Conservation (phyloP, 805 yeast species). For the Kluyveromyces starmeri region DNA sequence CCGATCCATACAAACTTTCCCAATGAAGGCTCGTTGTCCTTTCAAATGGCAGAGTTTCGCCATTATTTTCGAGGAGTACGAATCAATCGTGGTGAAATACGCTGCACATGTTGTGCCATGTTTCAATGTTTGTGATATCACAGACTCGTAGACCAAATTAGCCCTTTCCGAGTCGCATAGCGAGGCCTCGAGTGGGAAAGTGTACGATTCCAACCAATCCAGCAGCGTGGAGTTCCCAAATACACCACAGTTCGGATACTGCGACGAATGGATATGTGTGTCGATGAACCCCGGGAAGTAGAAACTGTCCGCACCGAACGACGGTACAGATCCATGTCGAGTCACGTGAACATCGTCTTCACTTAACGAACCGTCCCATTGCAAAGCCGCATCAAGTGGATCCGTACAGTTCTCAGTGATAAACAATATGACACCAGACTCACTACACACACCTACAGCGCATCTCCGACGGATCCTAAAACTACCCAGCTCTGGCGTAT, state of each 20-base stretch:
- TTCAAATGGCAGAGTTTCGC: constrained; percentile 56
- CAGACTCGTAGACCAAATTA: constrained; percentile 49
- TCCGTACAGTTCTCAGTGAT: constrained; percentile 21
- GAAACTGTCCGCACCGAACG: constrained; percentile 30
- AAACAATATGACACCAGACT: constrained; percentile 37
- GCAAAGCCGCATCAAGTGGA: constrained; percentile 24
- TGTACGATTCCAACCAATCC: constrained; percentile 82
- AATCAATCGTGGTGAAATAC: constrained; percentile 84
- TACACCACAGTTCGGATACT: constrained; percentile 72
- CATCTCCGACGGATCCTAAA: constrained; percentile 49
- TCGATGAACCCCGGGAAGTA: constrained; percentile 79
- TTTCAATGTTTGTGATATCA: constrained; percentile 57
- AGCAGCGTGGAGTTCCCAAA: constrained; percentile 78
- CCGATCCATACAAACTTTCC: constrained; percentile 89
- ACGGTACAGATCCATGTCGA: neutral
- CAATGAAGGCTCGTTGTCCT: constrained; percentile 87
- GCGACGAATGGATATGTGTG: constrained; percentile 81
- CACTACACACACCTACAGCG: constrained; percentile 47
- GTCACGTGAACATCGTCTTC: constrained; percentile 16
- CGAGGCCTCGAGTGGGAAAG: constrained; percentile 81
- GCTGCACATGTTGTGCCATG: constrained; percentile 91
- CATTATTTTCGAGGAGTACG: constrained; percentile 62
- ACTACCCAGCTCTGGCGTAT: constrained; percentile 53
- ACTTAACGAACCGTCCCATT: constrained; percentile 11
- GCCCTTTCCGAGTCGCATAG: constrained; percentile 50